Base-by-base conservation (phyloP, 2,329 filamentous ascomycete species). In the Juglanconis oblonga region DNA sequence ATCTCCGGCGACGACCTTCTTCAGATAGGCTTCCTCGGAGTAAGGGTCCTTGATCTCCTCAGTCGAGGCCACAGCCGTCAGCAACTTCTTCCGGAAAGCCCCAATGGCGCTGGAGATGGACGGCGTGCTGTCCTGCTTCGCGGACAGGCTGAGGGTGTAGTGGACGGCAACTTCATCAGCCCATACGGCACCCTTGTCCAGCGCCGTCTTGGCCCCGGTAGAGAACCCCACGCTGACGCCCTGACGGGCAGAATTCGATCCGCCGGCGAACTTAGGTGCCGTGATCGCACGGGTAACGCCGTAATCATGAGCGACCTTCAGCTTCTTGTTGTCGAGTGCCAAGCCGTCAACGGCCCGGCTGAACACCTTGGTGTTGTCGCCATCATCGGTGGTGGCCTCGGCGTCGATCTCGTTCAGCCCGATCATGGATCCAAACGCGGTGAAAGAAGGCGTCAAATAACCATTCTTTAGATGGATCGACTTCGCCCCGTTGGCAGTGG, bases 361-460 rank as follows among this genome's bases (percentile, higher is more conserved):
- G 66, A 88, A 87, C 5, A 74, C 68, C 0, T 76, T 69, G 0
- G 72, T 70, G 59, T 74, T 77, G 2, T 69, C 68, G 2, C 83
- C 83, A 61, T 85, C 84, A 63, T 84, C 81, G 0, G 80, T 83
- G 50, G 74, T 73, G 7, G 74, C 68, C 63, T 89, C 87, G 4
- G 78, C 77, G 59, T 83, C 80, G 56, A 90, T 89, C 56, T 84
- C 86, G 63, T 82, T 82, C 6, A 90, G 77, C 0, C 87, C 87
- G 0, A 90, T 72, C 1, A 75, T 75, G 4, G 84, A 82, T 1
- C 82, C 86, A 35, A 88, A 83, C 1, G 82, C 84, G 3, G 84
- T 87, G 62, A 89, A 81, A 0, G 85, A 77, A 5, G 81, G 76
- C 5, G 82, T 81, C n/a, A 89, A 67, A 66, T 88, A 79, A 1